Evolutionary conservation across 495 filamentous ascomycete species (phyloP).

Genomic region (Penicillium pancosmium): DNA sequence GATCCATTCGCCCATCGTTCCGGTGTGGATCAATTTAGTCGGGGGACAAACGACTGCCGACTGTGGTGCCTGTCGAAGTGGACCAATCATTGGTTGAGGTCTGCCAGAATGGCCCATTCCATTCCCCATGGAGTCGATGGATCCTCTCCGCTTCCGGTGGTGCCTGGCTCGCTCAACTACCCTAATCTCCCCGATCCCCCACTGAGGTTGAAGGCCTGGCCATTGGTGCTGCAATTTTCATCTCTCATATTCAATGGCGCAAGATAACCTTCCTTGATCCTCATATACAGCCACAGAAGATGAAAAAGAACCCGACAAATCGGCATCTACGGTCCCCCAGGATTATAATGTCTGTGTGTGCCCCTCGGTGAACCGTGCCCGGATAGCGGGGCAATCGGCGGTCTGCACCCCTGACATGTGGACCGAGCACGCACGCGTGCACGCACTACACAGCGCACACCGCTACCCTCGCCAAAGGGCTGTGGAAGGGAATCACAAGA

Average conservation of each 20-base stretch:
- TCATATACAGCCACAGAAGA: not conserved
- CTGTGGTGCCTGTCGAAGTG: not conserved
- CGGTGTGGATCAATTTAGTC: not conserved
- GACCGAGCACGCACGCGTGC: not conserved
- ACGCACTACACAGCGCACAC: constrained; percentile 1
- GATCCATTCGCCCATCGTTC: not conserved
- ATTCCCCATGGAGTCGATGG: constrained; percentile 2
- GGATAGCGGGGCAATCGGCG: constrained; percentile 4
- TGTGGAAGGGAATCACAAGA: not conserved
- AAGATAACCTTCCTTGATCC: no score
- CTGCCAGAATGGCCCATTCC: not conserved
- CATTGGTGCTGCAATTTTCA: not conserved
- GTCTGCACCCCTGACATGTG: constrained; percentile 6
- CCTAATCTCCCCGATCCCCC: not conserved
- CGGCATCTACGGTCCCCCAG: not conserved
- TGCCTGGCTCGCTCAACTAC: not conserved
- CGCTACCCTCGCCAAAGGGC: not conserved
- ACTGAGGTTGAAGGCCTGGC: not conserved
- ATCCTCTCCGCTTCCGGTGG: constrained; percentile 5
- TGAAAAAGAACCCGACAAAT: not conserved
- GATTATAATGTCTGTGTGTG: not conserved
- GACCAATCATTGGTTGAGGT: not conserved
- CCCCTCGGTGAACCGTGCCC: constrained; percentile 6
- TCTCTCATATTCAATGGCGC: not conserved
- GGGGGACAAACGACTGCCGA: not conserved